Conservation (phyloP, 768 basidiomycete genomes). For the Agaricus sinodeliciosus region DNA sequence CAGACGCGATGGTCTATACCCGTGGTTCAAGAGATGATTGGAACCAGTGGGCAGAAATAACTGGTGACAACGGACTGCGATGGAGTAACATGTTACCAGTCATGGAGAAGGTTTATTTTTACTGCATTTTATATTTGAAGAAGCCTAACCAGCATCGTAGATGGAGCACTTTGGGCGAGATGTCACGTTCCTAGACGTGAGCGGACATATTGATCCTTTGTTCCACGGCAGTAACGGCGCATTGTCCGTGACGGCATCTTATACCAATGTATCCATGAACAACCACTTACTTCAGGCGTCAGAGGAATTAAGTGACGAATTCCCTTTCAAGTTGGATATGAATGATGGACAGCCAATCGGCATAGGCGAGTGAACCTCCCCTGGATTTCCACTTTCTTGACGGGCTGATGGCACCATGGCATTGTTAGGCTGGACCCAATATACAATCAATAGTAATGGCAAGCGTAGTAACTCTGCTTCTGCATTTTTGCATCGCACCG, state of each 20-base stretch:
- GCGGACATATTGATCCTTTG: constrained; percentile 9
- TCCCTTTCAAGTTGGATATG: constrained; percentile 11
- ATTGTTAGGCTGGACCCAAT: constrained; percentile 8
- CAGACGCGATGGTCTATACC: constrained; percentile 24
- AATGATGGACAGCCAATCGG: constrained; percentile 11
- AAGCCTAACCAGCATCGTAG: not conserved
- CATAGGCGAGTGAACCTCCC: not conserved
- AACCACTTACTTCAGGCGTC: constrained; percentile 3
- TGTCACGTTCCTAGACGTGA: not conserved
- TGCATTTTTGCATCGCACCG: constrained; percentile 4
- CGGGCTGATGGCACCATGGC: too few relatives aligned
- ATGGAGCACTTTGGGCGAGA: not conserved
- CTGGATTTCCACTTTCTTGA: too few relatives aligned
- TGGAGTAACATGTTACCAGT: constrained; percentile 25
- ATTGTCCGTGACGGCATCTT: not conserved
- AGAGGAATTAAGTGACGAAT: constrained; percentile 2
- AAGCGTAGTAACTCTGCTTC: constrained; percentile 12
- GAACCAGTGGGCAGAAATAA: constrained; percentile 23
- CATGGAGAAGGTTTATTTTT: constrained; percentile 15
- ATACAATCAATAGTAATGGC: constrained; percentile 7
- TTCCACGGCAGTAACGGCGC: constrained; percentile 9
- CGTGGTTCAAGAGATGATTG: constrained; percentile 27
- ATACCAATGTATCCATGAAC: not conserved
- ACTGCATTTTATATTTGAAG: not conserved
- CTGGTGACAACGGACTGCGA: constrained; percentile 24